These are phyloP conservation scores for Hypoxylon crocopeplum DNA, from an alignment of 495 filamentous ascomycete genomes.

Conservation along the genomic window DNA sequence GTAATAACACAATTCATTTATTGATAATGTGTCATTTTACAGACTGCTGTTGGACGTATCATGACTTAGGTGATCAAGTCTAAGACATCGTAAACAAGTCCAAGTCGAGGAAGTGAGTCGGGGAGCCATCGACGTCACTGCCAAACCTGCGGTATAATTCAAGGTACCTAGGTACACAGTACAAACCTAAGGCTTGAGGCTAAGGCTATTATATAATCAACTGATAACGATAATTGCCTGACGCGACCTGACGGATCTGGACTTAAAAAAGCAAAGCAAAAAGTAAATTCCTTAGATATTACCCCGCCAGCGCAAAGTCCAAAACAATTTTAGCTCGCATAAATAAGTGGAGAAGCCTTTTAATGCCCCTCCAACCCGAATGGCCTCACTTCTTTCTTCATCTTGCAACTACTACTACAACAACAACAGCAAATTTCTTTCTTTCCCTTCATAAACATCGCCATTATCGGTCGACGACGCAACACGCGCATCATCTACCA, in stretches of 20 bases:
- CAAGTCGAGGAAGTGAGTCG: too few species aligned
- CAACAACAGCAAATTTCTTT: conserved; percentile 10
- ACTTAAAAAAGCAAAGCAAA: not conserved
- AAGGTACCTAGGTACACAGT: conserved; percentile 1
- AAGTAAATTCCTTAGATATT: conserved; percentile 19
- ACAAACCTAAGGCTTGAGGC: not conserved
- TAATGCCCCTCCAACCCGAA: conserved; percentile 36
- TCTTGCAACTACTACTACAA: not conserved
- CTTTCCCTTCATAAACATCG: not conserved
- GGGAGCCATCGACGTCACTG: not conserved
- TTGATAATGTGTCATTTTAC: too few species aligned
- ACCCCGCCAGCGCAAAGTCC: conserved; percentile 28
- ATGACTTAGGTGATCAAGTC: too few species aligned
- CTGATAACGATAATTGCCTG: conserved; percentile 20
- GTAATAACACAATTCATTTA: too few species aligned
- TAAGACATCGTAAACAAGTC: too few species aligned
- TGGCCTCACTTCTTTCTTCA: conserved; percentile 30
- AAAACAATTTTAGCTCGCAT: conserved; percentile 31
- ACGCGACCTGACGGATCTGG: not conserved
- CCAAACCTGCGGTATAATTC: too few species aligned
- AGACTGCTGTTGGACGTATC: too few species aligned
- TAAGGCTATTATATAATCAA: conserved; percentile 29
- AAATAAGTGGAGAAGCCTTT: conserved; percentile 20
- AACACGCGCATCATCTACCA: not conserved
- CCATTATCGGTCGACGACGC: not conserved